Conservation (phyloP, 208 protist genomes). For the Acanthamoeba triangularis region DNA sequence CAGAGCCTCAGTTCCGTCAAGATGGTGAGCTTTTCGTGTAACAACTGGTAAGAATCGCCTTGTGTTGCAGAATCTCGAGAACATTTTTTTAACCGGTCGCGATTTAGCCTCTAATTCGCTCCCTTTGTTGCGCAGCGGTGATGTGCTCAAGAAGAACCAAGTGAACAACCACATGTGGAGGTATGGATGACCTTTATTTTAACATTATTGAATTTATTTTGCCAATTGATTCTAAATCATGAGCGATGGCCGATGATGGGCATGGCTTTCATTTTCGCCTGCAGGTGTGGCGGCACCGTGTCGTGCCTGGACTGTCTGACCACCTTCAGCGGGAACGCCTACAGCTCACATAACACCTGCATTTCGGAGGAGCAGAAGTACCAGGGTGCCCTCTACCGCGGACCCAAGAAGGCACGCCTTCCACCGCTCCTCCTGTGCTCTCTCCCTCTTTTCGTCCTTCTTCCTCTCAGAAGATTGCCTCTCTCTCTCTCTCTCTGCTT, state of each 20-base stretch:
- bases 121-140: background rate
- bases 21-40: conserved; percentile 58
- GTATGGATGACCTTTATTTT: background rate
- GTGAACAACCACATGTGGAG: conserved; percentile 44
- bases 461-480: too few species aligned
- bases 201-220: too few species aligned
- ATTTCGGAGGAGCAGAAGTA: conserved; percentile 68
- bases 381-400: conserved; percentile 60
- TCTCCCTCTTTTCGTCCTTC: background rate
- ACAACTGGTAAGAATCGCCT: background rate
- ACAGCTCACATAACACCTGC: conserved; percentile 31
- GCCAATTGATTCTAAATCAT: background rate
- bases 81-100: background rate
- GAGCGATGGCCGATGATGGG: background rate
- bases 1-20: too few species aligned
- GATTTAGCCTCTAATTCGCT: background rate
- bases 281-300: conserved; percentile 6
- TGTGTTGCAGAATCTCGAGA: background rate
- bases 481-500: too few species aligned
- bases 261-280: background rate
- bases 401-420: conserved; percentile 28
- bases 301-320: conserved; percentile 27
- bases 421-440: background rate
- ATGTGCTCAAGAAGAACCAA: conserved; percentile 45
- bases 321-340: background rate